Base-by-base conservation (phyloP, 2,329 filamentous ascomycete genomes). In the Periglandula ipomoeae region DNA sequence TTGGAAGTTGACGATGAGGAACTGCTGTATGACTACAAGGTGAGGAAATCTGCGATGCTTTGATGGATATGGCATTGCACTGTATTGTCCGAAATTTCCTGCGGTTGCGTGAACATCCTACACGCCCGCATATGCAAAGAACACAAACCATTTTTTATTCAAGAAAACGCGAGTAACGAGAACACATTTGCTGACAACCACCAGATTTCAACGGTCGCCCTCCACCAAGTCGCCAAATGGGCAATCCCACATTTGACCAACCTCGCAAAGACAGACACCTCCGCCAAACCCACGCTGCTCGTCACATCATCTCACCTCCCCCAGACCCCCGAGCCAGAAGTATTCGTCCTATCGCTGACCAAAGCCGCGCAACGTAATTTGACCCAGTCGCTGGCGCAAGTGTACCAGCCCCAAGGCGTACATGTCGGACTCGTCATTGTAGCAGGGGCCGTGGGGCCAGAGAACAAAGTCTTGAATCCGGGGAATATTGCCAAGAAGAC, bases 291-390 rank as follows among this genome's bases (percentile, higher is more conserved):
- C 0, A 68, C 69, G 0, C 58, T 78, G 8, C 61, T 78, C 23
- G 72, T 77, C 9, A 76, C 73, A 0, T 73, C 65, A 59, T 72
- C 70, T 22, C 58, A 67, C 40, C 65, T 78, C 11, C 74, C 71
- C 19, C 66, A 67, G 50, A 61, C 72, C 23, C 75, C 75, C 0
- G 56, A 70, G 2, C 70, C 72, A 3, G 59, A 68, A 22, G 60
- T 76, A 0, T 72, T 79, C 19, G 71, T 70, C 0, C 60, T 78
- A 5, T 74, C 71, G 2, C 61, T 76, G 47, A 66, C 66, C 40
- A 79, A 79, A 55, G 70, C 74, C 1, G 67, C 74, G 0, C 75
- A 79, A 62, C 61, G 70, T 17, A 76, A 73, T 38, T 58, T 78
- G 55, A 65, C 75, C 9, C 60, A 72, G 49, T 71, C 64, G 15